Evolutionary conservation across 208 protist species (phyloP), one percentile per base, ranked within the genome.

Genomic region (Sergeia podlipaevii): DNA sequence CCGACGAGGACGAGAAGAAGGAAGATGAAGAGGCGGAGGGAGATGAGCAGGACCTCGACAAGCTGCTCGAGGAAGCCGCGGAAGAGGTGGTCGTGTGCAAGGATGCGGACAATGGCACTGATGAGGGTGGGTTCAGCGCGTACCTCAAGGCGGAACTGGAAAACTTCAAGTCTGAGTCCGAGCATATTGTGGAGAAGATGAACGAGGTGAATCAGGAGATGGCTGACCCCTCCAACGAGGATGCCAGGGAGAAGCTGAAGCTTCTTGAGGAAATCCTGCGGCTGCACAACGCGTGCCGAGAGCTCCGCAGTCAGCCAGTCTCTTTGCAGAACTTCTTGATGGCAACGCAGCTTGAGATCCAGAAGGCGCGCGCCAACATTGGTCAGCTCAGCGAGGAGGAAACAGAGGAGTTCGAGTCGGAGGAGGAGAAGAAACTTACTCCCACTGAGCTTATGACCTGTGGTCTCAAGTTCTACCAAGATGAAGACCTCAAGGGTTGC

Each of bases 281-380:
- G 11, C 61, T 92, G 21, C 81, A 91, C 75, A 70, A 81, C 49
- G 41, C 74, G 36, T 74, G 70, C 70, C 82, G 81, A 37, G 68
- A 77, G 17, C 74, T 92, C 29, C 84, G 88, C 52, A 72, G 65
- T 17, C 30, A 68, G 45, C 65, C 73, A n/a, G 75, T 64, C 42
- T 77, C 79, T 3, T 63, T 95, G 56, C 70, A 75, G 37, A 81
- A 67, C 63, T 87, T 91, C 48, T 42, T 92, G 34, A 28, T 74
- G 61, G 70, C 71, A 56, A 85, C 70, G 10, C 43, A 74, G 54
- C 65, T 91, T 17, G 85, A 90, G 51, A 66, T 95, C 24, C 65
- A 80, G 42, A 92, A 92, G 74, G 78, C 79, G 13, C 84, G 84
- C 28, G 66, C 77, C 20, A 92, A 91, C 55, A 75, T 89, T 44